Conservation (phyloP, 768 basidiomycete species). For the Leccinum longicurvipes region DNA sequence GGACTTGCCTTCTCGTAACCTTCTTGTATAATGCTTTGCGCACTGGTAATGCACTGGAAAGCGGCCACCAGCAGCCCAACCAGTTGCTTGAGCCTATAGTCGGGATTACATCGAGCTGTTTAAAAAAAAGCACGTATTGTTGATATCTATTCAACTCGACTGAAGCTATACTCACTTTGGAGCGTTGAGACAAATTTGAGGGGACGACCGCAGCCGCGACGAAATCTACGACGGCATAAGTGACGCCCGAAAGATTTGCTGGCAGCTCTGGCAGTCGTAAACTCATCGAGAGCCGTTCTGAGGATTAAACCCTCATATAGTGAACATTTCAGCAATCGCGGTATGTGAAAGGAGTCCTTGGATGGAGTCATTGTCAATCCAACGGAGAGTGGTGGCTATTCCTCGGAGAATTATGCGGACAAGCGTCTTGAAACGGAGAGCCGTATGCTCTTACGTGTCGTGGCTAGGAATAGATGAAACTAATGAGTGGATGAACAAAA, state of each 20-base stretch:
- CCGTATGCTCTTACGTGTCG: too few species aligned
- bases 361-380: too few species aligned
- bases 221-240: background rate
- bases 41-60: slow-evolving; percentile 14
- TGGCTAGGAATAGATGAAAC: too few species aligned
- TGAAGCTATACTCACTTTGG: background rate
- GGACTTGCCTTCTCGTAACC: slow-evolving; percentile 29
- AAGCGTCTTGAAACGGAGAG: too few species aligned
- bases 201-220: background rate
- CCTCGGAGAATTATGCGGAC: too few species aligned
- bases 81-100: slow-evolving; percentile 25
- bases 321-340: too few species aligned
- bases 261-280: background rate
- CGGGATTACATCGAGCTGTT: slow-evolving; percentile 30
- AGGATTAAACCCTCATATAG: too few species aligned
- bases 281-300: background rate
- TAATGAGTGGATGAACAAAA: too few species aligned
- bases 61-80: slow-evolving; percentile 27
- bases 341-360: too few species aligned
- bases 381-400: too few species aligned
- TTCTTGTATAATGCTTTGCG: slow-evolving; percentile 24
- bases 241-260: background rate
- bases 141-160: background rate
- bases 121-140: background rate
- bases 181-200: background rate